Conservation (phyloP, 345 rosid species). For the Physaria fendleri region DNA sequence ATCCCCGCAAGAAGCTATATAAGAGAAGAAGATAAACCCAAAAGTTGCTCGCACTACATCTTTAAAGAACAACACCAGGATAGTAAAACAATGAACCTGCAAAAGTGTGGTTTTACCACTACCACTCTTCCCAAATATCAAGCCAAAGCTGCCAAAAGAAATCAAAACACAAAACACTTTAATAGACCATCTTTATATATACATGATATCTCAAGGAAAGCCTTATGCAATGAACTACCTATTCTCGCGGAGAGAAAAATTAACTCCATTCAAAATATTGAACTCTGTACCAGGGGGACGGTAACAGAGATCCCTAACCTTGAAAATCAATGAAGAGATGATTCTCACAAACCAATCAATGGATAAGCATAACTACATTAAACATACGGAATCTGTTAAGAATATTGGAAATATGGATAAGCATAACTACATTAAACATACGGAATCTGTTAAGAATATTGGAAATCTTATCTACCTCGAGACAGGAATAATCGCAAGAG, state of each 20-base stretch:
- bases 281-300: constrained; percentile 78
- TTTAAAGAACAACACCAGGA: constrained; percentile 1
- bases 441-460: not conserved
- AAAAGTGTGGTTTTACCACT: constrained; percentile 92
- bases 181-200: not conserved
- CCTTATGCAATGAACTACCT: constrained; percentile 33
- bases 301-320: constrained; percentile 49
- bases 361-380: not conserved
- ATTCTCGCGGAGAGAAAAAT: constrained; percentile 69
- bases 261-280: constrained; percentile 63
- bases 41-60: not conserved
- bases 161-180: constrained; percentile 1
- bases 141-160: constrained; percentile 63
- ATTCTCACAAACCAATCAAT: constrained; percentile 10
- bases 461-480: constrained; percentile 56
- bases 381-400: not conserved
- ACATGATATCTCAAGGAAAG: not conserved
- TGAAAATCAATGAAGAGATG: not conserved
- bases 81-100: constrained; percentile 47
- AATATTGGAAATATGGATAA: not conserved
- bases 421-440: too few relatives aligned
- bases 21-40: not conserved
- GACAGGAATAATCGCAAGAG: constrained; percentile 56
- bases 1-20: constrained; percentile 86
- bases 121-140: constrained; percentile 94